Conservation (phyloP, 2,329 filamentous ascomycete genomes). For the Cladosporium cucumerinum region DNA sequence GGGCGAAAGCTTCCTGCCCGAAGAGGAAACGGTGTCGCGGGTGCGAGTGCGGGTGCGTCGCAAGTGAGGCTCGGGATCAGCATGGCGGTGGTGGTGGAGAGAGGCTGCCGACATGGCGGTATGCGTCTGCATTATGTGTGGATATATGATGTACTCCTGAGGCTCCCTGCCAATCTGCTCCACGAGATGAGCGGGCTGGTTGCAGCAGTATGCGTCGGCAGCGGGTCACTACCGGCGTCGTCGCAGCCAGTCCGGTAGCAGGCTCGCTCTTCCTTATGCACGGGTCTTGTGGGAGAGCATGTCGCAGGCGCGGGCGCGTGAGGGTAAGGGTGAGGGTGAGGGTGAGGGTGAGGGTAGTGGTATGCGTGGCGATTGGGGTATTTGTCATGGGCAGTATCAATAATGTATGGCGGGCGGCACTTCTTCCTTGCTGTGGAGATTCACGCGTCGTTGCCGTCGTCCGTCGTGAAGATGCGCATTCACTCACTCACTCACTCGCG, state of each 20-base stretch:
- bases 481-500: too few species aligned
- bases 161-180: neutral
- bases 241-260: conserved; percentile 7
- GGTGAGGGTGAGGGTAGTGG: too few species aligned
- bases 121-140: neutral
- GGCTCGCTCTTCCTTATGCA: conserved; percentile 1
- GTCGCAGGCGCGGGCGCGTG: neutral
- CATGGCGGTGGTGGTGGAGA: conserved; percentile 1
- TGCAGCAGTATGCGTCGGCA: neutral
- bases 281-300: neutral
- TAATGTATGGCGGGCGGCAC: neutral
- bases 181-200: neutral
- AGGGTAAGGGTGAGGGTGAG: too few species aligned
- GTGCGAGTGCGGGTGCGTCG: conserved; percentile 5
- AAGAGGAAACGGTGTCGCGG: conserved; percentile 1
- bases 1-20: conserved; percentile 17
- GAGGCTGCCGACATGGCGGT: neutral
- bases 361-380: neutral
- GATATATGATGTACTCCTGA: neutral
- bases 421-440: neutral
- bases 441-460: neutral
- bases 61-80: neutral
- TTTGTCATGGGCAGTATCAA: neutral
- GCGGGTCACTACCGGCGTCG: neutral
- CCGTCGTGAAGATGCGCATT: conserved; percentile 2